Evolutionary conservation across 345 rosid genomes (phyloP).

Genomic region (Rubroshorea leprosula): DNA sequence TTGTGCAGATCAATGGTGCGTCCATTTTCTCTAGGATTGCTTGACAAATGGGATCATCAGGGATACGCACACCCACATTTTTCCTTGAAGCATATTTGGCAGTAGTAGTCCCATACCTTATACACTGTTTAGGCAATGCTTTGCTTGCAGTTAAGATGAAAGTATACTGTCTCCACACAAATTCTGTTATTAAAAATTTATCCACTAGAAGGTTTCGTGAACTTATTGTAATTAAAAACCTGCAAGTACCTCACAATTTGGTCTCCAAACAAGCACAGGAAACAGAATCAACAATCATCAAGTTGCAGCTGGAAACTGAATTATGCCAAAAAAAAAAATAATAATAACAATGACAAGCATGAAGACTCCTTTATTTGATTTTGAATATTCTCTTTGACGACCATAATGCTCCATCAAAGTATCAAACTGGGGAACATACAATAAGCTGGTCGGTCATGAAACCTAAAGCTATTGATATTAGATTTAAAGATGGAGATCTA

Average conservation of each 20-base stretch:
- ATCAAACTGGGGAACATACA: neutral
- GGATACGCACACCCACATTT: conserved; percentile 77
- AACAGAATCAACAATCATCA: neutral
- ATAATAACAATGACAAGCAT: neutral
- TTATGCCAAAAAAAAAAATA: conserved; percentile 5
- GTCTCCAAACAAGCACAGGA: conserved; percentile 1
- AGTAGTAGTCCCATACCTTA: conserved; percentile 66
- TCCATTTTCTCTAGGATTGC: conserved; percentile 68
- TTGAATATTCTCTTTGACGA: neutral
- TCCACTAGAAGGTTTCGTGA: neutral
- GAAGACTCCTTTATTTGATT: neutral
- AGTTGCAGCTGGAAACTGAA: neutral
- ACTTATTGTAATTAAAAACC: conserved; percentile 3
- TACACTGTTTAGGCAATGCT: conserved; percentile 74
- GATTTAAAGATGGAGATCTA: neutral
- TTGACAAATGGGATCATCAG: conserved; percentile 78
- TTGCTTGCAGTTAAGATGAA: conserved; percentile 95
- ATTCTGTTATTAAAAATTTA: conserved; percentile 1
- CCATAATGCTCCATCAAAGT: neutral
- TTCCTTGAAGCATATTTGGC: conserved; percentile 74
- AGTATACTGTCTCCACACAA: conserved; percentile 61
- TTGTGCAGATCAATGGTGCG: conserved; percentile 84
- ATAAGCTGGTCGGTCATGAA: neutral
- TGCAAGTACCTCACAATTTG: neutral
- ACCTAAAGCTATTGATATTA: neutral